These are phyloP conservation scores for Coemansia sp. DNA, from an alignment of 371 early-diverging fungal species.

Conservation along the genomic window DNA sequence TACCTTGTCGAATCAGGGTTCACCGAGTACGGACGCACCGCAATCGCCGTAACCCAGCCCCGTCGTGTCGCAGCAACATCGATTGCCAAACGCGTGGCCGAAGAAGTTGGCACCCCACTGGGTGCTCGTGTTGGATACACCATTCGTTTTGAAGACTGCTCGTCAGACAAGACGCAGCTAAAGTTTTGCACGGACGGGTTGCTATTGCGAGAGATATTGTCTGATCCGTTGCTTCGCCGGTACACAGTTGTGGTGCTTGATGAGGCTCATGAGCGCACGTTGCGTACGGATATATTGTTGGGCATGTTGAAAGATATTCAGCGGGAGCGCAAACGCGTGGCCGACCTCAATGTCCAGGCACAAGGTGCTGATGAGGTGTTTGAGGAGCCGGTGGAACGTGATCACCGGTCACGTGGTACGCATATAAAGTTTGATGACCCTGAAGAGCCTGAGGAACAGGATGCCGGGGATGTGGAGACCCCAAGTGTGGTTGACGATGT, in stretches of 20 bases:
- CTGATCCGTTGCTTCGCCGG: conserved; percentile 70
- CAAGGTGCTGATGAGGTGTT: conserved; percentile 16
- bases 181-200: conserved; percentile 99
- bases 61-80: conserved; percentile 97
- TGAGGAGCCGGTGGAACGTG: not conserved
- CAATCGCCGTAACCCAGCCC: conserved; percentile 94
- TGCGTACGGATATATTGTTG: conserved; percentile 96
- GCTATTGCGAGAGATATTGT: conserved; percentile 89
- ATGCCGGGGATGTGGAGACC: no score
- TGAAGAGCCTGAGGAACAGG: not conserved
- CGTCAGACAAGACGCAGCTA: conserved; percentile 79
- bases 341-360: conserved; percentile 9
- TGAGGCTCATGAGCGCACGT: conserved; percentile 98
- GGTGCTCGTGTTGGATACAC: conserved; percentile 88
- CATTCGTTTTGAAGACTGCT: conserved; percentile 94
- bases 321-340: conserved; percentile 55
- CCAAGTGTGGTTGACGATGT: conserved; percentile 8
- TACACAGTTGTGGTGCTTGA: conserved; percentile 94
- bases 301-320: conserved; percentile 89
- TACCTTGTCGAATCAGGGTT: conserved; percentile 93
- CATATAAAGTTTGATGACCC: conserved; percentile 21
- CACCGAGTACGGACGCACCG: conserved; percentile 54
- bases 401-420: conserved; percentile 27
- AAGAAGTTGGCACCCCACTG: conserved; percentile 78
- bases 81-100: conserved; percentile 89